Percentiles rank a stretch among this genome's conserved stretches.
phyloP scores from a whole-genome alignment of 192 early-diverging fungal species.

The Coemansia asiatica region DNA sequence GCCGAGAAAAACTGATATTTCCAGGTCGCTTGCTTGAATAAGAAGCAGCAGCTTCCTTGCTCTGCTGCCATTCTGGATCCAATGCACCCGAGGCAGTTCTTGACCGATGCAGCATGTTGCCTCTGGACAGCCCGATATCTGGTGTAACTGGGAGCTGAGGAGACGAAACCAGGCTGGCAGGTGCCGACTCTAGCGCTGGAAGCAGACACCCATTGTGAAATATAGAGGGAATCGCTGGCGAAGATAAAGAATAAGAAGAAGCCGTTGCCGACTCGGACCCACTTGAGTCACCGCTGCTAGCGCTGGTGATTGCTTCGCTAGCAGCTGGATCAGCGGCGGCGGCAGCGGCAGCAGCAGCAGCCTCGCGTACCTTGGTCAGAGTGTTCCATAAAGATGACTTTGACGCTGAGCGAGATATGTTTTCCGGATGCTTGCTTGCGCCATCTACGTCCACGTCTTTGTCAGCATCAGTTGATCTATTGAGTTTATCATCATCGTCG shows the following conservation, averaged over 20 bases:
- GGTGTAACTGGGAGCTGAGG: slow-evolving; percentile 40
- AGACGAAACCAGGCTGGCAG: slow-evolving; percentile 43
- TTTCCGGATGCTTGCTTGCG: neutral
- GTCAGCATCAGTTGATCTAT: neutral
- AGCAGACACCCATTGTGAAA: slow-evolving; percentile 6
- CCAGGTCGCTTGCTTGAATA: neutral
- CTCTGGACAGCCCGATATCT: neutral
- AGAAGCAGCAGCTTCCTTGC: neutral
- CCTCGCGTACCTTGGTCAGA: slow-evolving; percentile 28
- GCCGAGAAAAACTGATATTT: neutral
- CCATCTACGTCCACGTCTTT: neutral
- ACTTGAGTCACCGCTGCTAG: neutral
- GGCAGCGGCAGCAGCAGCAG: slow-evolving; percentile 17
- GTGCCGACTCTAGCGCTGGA: slow-evolving; percentile 46
- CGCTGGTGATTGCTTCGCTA: slow-evolving; percentile 5
- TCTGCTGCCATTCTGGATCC: slow-evolving; percentile 1
- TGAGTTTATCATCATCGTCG: too few relatives aligned
- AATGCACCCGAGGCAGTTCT: neutral
- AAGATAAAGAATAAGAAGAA: slow-evolving; percentile 6
- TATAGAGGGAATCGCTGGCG: slow-evolving; percentile 11
- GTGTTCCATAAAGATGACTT: slow-evolving; percentile 31
- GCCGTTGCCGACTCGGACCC: slow-evolving; percentile 11
- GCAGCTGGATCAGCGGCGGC: neutral
- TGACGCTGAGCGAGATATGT: neutral
- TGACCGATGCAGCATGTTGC: neutral